Evolutionary conservation across 2,329 filamentous ascomycete genomes (phyloP).

Genomic region (Diaporthe velutina): DNA sequence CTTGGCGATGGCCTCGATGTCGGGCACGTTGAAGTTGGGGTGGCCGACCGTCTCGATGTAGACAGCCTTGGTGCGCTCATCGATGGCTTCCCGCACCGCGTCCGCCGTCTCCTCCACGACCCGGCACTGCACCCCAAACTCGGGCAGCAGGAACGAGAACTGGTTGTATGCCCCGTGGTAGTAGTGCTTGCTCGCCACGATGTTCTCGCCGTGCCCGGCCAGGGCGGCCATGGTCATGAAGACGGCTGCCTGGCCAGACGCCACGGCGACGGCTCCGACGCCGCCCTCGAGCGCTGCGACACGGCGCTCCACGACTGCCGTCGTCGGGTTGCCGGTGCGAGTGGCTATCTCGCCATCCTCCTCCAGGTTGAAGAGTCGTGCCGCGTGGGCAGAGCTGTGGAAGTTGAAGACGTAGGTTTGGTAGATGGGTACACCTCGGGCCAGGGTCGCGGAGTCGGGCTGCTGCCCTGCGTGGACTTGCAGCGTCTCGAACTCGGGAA

Average conservation of each 20-base stretch:
- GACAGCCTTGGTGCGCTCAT: slow-evolving; percentile 76
- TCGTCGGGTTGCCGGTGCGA: slow-evolving; percentile 21
- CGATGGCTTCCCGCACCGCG: slow-evolving; percentile 69
- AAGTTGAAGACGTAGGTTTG: slow-evolving; percentile 76
- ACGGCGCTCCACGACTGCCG: slow-evolving; percentile 62
- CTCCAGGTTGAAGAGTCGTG: slow-evolving; percentile 31
- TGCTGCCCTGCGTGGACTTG: slow-evolving; percentile 72
- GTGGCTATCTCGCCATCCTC: slow-evolving; percentile 32
- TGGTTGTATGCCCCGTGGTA: slow-evolving; percentile 60
- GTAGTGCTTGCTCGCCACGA: background rate
- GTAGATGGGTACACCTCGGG: slow-evolving; percentile 78
- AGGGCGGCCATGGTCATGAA: slow-evolving; percentile 6
- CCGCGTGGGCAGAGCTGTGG: slow-evolving; percentile 32
- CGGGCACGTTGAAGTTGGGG: slow-evolving; percentile 76
- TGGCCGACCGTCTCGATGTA: slow-evolving; percentile 78
- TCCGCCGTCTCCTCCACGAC: slow-evolving; percentile 55
- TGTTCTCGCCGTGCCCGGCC: background rate
- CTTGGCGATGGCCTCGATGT: slow-evolving; percentile 73
- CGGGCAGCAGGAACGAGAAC: slow-evolving; percentile 9
- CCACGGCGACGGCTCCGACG: background rate
- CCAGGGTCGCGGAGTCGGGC: slow-evolving; percentile 72
- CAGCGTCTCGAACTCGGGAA: slow-evolving; percentile 62
- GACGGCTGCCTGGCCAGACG: slow-evolving; percentile 13
- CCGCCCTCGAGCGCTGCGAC: slow-evolving; percentile 71
- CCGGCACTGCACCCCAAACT: background rate